Conservation (phyloP, 2,329 filamentous ascomycete species). For the Colletotrichum viniferum region DNA sequence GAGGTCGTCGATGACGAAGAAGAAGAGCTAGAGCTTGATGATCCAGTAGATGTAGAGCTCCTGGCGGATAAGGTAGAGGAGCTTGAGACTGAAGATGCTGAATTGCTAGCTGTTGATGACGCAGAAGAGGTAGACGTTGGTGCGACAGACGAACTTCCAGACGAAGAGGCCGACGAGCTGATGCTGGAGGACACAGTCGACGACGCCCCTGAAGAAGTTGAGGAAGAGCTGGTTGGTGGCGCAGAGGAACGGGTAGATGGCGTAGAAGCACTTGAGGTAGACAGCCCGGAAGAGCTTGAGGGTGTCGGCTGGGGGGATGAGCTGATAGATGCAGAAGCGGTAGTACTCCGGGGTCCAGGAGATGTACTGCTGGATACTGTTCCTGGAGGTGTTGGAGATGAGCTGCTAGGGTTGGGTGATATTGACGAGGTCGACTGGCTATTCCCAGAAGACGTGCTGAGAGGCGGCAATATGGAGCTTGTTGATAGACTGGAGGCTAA, state of each 20-base stretch:
- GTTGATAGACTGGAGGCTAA: not conserved
- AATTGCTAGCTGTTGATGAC: not conserved
- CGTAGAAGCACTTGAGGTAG: not conserved
- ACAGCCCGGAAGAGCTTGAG: not conserved
- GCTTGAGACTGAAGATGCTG: not conserved
- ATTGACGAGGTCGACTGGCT: not conserved
- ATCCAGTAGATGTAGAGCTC: not conserved
- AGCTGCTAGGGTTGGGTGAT: not conserved
- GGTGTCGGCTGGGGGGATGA: not conserved
- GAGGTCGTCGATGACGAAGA: not conserved
- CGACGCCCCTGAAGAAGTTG: not conserved
- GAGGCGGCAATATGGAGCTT: not conserved
- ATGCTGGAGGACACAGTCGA: not conserved
- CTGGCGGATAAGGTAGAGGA: not conserved
- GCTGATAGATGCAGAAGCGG: not conserved
- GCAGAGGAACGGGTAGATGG: not conserved
- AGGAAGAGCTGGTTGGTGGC: not conserved
- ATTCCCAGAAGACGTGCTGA: not conserved
- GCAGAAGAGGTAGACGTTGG: not conserved
- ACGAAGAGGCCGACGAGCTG: not conserved
- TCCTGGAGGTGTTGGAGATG: not conserved
- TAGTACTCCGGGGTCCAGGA: accelerated
- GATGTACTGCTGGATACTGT: not conserved
- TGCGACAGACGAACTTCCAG: not conserved
- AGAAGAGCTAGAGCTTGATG: not conserved